Evolutionary conservation across 179 eudicot genomes (phyloP), one percentile per base, ranked within the genome.

Genomic region (Drosera spatulata): DNA sequence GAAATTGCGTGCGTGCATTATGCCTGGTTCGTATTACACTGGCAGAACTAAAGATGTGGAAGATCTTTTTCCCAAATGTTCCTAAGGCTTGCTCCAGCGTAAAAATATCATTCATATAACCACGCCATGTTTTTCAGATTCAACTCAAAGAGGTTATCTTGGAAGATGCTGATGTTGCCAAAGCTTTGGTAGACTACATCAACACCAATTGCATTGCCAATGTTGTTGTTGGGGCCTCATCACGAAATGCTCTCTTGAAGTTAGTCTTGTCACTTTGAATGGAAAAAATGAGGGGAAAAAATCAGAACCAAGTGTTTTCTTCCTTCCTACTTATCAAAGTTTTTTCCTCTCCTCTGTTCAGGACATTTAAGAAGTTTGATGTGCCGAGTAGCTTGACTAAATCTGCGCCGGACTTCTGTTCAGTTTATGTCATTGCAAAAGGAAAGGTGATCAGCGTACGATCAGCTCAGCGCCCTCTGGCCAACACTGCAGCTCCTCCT

Each of bases 171-270:
- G 96, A 85, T 64, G 69, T 85, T 50, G 39, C 82, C 44, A 66
- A 33, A 56, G 88, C 87, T 14, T 66, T 90, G 8, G 50, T 73
- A 12, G 81, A 63, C 59, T 87, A 73, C 68, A 73, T 87, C 60
- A 60, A 41, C 45, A 53, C 37, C 61, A 64, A 72, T 55, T 50
- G 55, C 50, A 64, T 87, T 45, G 68, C 65, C 66, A 71, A 63
- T 40, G 58, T 87, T 37, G 82, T 87, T 43, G 70, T 82, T 48
- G 97, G 97, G 37, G 80, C 85, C 55, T 82, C 95, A 2, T 66
- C 22, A 46, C 81, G 93, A 22, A 83, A 78, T 61, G 82, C 81
- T 50, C 49, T 90, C 50, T 75, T 80, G 40, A 85, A 82, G 87
- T 50, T 47, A 14, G 50, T 11, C 40, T 15, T 65, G 4, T 3